Percentiles rank a stretch among this genome's conserved stretches.
These are phyloP conservation scores for Pseudozyma pruni DNA, from an alignment of 1,284 basidiomycete species.

Conservation along the genomic window DNA sequence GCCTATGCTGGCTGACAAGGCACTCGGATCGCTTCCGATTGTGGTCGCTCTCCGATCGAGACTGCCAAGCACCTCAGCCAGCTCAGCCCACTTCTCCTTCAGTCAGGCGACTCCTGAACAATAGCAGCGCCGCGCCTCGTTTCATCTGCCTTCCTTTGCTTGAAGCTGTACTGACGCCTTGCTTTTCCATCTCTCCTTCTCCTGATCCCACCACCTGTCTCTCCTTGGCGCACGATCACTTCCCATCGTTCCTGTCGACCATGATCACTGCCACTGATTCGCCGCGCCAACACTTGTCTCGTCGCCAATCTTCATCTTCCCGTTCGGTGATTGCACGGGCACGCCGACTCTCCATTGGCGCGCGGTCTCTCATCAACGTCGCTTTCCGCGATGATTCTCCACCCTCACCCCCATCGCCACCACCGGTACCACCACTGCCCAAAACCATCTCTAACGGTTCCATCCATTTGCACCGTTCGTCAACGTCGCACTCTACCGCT, in stretches of 20 bases:
- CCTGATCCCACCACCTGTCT: background rate
- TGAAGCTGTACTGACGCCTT: constrained; percentile 2
- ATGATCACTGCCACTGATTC: constrained; percentile 5
- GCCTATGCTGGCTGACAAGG: no score
- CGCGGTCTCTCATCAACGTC: constrained; percentile 9
- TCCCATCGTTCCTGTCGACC: constrained; percentile 1
- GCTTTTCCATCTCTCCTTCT: background rate
- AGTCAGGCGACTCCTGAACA: no score
- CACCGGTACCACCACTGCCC: constrained; percentile 17
- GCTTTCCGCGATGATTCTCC: background rate
- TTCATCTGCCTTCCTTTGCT: no score
- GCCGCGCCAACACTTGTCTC: background rate
- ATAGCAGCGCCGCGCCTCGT: no score
- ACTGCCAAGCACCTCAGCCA: no score
- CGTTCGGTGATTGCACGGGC: constrained; percentile 17
- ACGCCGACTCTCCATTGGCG: constrained; percentile 26
- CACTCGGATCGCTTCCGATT: background rate
- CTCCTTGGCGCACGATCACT: background rate
- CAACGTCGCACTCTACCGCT: background rate
- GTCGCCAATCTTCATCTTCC: constrained; percentile 26
- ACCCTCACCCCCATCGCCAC: constrained; percentile 1
- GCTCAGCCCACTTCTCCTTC: no score
- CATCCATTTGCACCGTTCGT: no score
- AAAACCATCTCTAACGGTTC: background rate
- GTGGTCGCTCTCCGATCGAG: no score